These are phyloP conservation scores for Sordariomycetes sp. DNA, from an alignment of 2,329 filamentous ascomycete species.

Conservation along the genomic window DNA sequence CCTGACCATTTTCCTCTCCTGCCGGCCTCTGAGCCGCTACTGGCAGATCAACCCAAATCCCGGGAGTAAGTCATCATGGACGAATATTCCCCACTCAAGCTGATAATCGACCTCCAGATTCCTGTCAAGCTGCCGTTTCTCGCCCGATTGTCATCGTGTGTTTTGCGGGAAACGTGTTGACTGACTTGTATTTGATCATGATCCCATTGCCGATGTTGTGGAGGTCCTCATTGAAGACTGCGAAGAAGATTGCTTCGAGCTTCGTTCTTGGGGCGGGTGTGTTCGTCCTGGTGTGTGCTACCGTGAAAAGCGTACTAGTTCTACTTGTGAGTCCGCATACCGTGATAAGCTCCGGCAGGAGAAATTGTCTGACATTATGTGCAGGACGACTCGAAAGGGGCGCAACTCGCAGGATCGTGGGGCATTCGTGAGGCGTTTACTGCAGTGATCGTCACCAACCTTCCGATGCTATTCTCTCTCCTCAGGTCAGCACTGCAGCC, in stretches of 20 bases:
- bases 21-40: constrained; percentile 40
- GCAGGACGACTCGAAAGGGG: constrained; percentile 29
- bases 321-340: not conserved
- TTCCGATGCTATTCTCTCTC: constrained; percentile 35
- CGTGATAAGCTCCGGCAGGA: not conserved
- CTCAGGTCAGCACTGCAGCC: constrained; percentile 25
- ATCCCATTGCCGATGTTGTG: constrained; percentile 46
- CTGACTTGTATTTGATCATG: constrained; percentile 48
- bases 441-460: constrained; percentile 31
- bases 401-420: constrained; percentile 30
- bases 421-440: constrained; percentile 33
- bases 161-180: constrained; percentile 41
- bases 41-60: constrained; percentile 53
- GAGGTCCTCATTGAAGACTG: constrained; percentile 21
- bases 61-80: constrained; percentile 20
- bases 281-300: constrained; percentile 20
- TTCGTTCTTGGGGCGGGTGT: constrained; percentile 27
- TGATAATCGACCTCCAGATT: constrained; percentile 9
- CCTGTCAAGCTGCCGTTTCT: constrained; percentile 40
- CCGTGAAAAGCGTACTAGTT: not conserved
- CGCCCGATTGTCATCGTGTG: constrained; percentile 41
- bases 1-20: constrained; percentile 40
- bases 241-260: constrained; percentile 24
- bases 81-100: not conserved
- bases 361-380: constrained; percentile 1